Base-by-base conservation (phyloP, 208 protist species). In the Leishmania braziliensis region DNA sequence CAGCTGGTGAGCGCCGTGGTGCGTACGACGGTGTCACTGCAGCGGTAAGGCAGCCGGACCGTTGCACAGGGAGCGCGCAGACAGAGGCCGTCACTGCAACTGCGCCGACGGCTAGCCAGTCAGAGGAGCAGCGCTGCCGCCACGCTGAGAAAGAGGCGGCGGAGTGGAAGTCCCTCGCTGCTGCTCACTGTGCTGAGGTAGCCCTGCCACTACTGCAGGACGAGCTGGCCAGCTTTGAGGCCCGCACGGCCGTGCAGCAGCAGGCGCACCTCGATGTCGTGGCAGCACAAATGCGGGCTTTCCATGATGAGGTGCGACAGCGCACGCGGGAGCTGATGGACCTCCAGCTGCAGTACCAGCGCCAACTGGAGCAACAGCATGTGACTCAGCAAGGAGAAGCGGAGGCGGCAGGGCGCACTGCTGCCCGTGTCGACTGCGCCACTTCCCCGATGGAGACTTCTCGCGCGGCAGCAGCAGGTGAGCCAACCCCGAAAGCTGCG, bases 121-220 rank as follows among this genome's bases (percentile, higher is more conserved):
- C 29, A 14, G 70, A 54, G 26, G 48, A 50, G 70, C 29, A 16
- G 77, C 23, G 80, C 50, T 3, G 46, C 39, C 62, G 4, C 29
- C 50, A 75, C 26, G 20, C 14, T 18, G 20, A 76, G 10, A n/a
- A 56, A 63, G 75, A 80, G 36, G 56, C 16, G 36, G 76, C 56
- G 39, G 69, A n/a, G 48, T 18, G 71, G 26, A 33, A 29, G 20
- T 5, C 48, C 26, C 53, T 71, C 62, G 70, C 76, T 36, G 76
- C 75, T 36, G 75, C 76, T 51, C 80, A 77, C 75, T 78, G 70
- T 48, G 81, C 69, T 10, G 82, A 85, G 71, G 77, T 79, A 33
- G 73, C 78, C 2, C 53, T 82, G 18, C 82, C 77, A 8, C 65
- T 81, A 71, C 23, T 85, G 63, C 82, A 85, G 29, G 54, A 54